A percentile compares a stretch with the other conserved stretches of the same genome.
Conservation (phyloP, 805 yeast genomes). For the Candida maesae region DNA sequence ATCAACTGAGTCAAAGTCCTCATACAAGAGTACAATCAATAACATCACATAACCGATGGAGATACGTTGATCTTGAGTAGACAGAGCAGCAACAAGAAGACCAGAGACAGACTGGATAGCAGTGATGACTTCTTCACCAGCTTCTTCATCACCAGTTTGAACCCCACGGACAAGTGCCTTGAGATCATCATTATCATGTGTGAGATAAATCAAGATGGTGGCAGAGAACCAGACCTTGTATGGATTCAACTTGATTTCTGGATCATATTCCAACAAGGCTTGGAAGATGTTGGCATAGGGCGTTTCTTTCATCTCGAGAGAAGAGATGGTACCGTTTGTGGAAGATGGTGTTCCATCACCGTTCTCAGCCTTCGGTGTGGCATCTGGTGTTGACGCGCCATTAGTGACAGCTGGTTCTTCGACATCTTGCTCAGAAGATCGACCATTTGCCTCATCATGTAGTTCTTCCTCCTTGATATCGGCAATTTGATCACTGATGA, state of each 20-base stretch:
- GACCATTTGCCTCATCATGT: constrained; percentile 12
- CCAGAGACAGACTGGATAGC: constrained; percentile 78
- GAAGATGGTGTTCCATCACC: neutral
- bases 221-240: constrained; percentile 84
- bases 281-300: constrained; percentile 62
- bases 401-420: neutral
- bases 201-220: constrained; percentile 55
- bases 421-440: too few species aligned
- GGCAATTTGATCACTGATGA: constrained; percentile 63
- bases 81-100: constrained; percentile 60
- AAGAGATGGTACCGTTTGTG: constrained; percentile 3
- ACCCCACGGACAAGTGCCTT: constrained; percentile 46
- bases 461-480: constrained; percentile 31
- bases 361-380: neutral
- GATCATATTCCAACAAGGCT: constrained; percentile 72
- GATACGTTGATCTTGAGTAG: constrained; percentile 65
- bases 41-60: constrained; percentile 76
- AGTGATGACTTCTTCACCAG: constrained; percentile 66
- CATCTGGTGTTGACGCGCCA: neutral
- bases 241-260: constrained; percentile 72
- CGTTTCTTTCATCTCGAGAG: constrained; percentile 17
- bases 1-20: constrained; percentile 68
- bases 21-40: constrained; percentile 72
- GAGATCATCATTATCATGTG: constrained; percentile 50
- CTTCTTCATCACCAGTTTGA: constrained; percentile 53